Conservation (phyloP, 371 early-diverging fungal genomes). For the Funneliformis caledonium region DNA sequence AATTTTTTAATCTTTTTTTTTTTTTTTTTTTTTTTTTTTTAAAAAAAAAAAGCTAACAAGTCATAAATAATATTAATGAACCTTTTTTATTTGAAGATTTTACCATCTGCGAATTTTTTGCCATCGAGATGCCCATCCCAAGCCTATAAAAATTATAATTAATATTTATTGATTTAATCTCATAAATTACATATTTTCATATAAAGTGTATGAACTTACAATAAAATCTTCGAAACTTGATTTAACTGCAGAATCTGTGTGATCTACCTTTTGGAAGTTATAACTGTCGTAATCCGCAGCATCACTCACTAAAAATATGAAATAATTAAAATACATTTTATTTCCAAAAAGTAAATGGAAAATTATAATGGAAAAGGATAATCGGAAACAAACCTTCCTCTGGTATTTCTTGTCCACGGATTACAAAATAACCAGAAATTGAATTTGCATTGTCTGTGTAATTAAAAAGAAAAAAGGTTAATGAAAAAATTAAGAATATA, state of each 20-base stretch:
- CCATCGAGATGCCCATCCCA: conserved; percentile 63
- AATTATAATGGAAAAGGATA: background rate
- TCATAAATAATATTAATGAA: background rate
- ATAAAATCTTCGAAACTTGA: conserved; percentile 57
- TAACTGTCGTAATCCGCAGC: conserved; percentile 90
- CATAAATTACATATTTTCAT: background rate
- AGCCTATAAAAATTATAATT: conserved; percentile 49
- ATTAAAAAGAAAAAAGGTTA: background rate
- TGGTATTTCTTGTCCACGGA: conserved; percentile 90
- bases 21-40: too few relatives aligned
- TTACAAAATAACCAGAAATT: conserved; percentile 93
- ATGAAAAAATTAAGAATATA: background rate
- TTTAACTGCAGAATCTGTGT: conserved; percentile 61
- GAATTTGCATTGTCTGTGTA: conserved; percentile 75
- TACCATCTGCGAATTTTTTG: conserved; percentile 74
- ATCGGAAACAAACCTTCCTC: conserved; percentile 54
- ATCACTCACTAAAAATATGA: conserved; percentile 59
- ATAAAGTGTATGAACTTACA: background rate
- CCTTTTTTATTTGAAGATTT: conserved; percentile 73
- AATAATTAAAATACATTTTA: background rate
- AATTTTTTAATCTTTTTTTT: too few relatives aligned
- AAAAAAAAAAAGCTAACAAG: too few relatives aligned
- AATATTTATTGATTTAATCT: background rate
- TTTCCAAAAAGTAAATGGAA: background rate
- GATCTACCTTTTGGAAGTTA: conserved; percentile 81